phyloP scores from a whole-genome alignment of 2,329 filamentous ascomycete species.

The Elsinoe batatas region DNA sequence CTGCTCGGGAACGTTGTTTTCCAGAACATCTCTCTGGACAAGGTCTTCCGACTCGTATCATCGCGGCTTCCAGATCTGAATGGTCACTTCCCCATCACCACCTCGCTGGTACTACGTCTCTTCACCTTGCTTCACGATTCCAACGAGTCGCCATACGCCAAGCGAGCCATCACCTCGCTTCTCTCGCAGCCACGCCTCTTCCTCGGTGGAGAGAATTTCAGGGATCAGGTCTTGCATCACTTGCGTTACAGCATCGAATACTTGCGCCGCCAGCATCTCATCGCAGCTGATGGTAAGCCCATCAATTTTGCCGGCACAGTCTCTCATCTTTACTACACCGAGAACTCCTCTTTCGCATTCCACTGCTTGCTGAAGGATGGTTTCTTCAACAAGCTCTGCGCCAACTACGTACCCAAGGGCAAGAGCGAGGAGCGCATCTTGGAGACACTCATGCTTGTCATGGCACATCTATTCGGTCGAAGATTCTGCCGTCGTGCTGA shows the following conservation, averaged over 20 bases:
- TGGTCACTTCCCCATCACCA: constrained; percentile 70
- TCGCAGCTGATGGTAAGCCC: constrained; percentile 51
- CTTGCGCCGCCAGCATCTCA: constrained; percentile 56
- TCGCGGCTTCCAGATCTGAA: constrained; percentile 63
- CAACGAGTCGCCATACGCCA: constrained; percentile 51
- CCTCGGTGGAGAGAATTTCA: constrained; percentile 57
- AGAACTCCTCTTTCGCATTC: constrained; percentile 67
- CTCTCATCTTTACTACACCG: constrained; percentile 65
- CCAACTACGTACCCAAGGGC: constrained; percentile 40
- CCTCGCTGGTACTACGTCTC: constrained; percentile 59
- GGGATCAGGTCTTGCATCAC: constrained; percentile 63
- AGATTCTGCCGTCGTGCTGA: constrained; percentile 41
- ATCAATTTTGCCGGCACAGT: constrained; percentile 64
- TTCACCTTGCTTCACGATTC: constrained; percentile 59
- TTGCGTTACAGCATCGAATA: constrained; percentile 75
- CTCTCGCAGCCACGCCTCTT: constrained; percentile 61
- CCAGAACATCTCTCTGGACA: constrained; percentile 50
- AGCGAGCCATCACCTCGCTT: constrained; percentile 53
- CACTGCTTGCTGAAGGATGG: constrained; percentile 62
- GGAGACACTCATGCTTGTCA: constrained; percentile 54
- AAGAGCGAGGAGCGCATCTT: constrained; percentile 38
- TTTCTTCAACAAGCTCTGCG: constrained; percentile 58
- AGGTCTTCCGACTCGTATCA: constrained; percentile 60
- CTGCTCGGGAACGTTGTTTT: constrained; percentile 74
- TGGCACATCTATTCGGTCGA: constrained; percentile 62